Evolutionary conservation across 2,329 filamentous ascomycete species (phyloP), one percentile per base, ranked within the genome.

Genomic region (Fusarium sp.): DNA sequence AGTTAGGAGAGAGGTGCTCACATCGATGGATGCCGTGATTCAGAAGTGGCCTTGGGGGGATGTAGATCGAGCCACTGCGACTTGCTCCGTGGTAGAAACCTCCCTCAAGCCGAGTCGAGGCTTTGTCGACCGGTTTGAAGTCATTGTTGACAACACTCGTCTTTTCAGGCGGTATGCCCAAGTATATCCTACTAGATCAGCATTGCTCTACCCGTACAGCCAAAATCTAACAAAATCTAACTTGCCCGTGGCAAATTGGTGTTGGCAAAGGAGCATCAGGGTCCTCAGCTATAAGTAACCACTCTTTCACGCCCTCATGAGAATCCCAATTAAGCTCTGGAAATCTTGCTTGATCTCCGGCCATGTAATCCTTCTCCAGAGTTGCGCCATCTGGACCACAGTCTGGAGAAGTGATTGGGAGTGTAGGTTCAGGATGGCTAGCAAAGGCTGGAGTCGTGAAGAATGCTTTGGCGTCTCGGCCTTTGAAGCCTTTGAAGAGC

Each of bases 11-110:
- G 7, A n/a, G 8, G 13, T 30, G 71, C 79, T 75, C 71, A 81
- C 80, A 87, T 56, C 84, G 77, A 73, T 87, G 84, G 22, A 79
- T 78, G 0, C 85, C 84, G 66, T 86, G 82, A 25, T 84, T 84
- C 52, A 83, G 70, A 33, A 84, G 73, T 19, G 84, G 83, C 14
- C 78, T 73, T 2, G 85, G 83, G 0, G 81, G 76, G 6, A 81
- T 76, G 62, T 85, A 87, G 1, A 84, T 70, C 6, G 32, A 75
- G 1, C 78, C 78, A 4, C 77, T 74, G 6, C 77, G 71, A 23
- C 80, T 84, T 61, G 77, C 73, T 4, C 83, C 83, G 46, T 82
- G 84, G 55, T 79, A 76, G 60, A 86, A 87, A 0, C 83, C 83
- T 1, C 82, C 82, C 43, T 76, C 77, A 23, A 84, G 67, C 4